Evolutionary conservation across 306 rosid genomes (phyloP), one percentile per base, ranked within the genome.

Genomic region (Castanospermum australe): DNA sequence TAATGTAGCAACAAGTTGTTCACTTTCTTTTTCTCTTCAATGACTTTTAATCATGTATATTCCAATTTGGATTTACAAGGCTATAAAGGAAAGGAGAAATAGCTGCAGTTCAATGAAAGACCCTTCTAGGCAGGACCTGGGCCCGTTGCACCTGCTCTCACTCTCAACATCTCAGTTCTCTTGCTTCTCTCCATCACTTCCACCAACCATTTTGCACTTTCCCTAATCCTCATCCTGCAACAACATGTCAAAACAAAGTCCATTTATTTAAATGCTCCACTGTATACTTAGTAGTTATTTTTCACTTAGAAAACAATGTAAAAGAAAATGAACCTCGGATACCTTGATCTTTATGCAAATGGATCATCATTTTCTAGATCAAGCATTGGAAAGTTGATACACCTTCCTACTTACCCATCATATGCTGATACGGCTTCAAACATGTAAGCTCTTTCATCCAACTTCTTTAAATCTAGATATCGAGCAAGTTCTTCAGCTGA

Each of bases 151-250:
- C 97, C 92, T 17, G 93, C 94, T 38, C 99, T 96, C 67, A 64
- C 89, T 87, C 92, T 80, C 85, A 96, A 89, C 81, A 64, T 93
- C 82, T 96, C 97, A 51, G 98, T 91, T 87, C 99, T 93, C 91
- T 91, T 96, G 89, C 99, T 96, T 84, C 96, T 89, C 82, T 88
- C 98, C 99, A 96, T 96, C 63, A 87, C 92, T 79, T 92, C 94
- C 84, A 93, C 99, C 86, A 96, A 75, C 98, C 99, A 93, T 79
- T 96, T 97, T 66, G 92, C 91, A 45, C 97, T 82, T 77, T 83
- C 94, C 80, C 93, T 96, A 51, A 96, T 78, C 60, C 99, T 98
- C 88, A 89, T 74, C 86, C 99, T 93, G 96, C 75, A 71, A n/a
- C n/a, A n/a, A 79, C 57, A 57, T 76, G 71, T 66, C 57, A 73